Base-by-base conservation (phyloP, 2,329 filamentous ascomycete species). In the Conoideocrella luteorostrata region DNA sequence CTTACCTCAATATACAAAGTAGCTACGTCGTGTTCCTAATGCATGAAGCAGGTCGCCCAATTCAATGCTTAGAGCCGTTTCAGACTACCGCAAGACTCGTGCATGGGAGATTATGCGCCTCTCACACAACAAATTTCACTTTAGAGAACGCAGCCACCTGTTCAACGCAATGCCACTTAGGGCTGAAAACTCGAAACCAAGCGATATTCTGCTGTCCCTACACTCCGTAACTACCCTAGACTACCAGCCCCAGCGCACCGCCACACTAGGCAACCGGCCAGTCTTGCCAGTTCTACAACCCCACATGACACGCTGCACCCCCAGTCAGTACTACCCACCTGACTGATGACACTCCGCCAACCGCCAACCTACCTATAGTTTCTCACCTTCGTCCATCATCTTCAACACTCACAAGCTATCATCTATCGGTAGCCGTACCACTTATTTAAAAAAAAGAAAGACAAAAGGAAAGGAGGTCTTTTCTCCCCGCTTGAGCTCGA, bases 241-340 rank as follows among this genome's bases (percentile, higher is more conserved):
- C 17, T 15, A 41, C 12, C 7, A n/a, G n/a, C n/a, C n/a, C n/a
- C n/a, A n/a, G n/a, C 24, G 39, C 39, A 41, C 39, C 28, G 39
- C 39, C 39, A 28, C 39, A 41, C 12, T 15, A 32, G 38, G 23
- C 26, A 30, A 3, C 5, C 38, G 15, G 26, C 18, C 30, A n/a
- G n/a, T n/a, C n/a, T n/a, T n/a, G n/a, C 38, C 24, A 32, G 13
- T 20, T 21, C 38, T 15, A n/a, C n/a, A n/a, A n/a, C 26, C 26
- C 18, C 38, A 30, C 34, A 26, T 43, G 32, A 42, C 32, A 23
- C 32, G 33, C 18, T 33, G 23, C 20, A 17, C 12, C 24, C 35
- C n/a, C n/a, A n/a, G 35, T 44, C 42, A 39, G 7, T 20, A 32
- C 18, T 17, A 34, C 43, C n/a, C 37, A 40, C 37, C 29, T 36